Percentiles rank a stretch among this genome's conserved stretches.
Evolutionary conservation across 768 basidiomycete genomes (phyloP).

Genomic region (Leccinum imitatum): DNA sequence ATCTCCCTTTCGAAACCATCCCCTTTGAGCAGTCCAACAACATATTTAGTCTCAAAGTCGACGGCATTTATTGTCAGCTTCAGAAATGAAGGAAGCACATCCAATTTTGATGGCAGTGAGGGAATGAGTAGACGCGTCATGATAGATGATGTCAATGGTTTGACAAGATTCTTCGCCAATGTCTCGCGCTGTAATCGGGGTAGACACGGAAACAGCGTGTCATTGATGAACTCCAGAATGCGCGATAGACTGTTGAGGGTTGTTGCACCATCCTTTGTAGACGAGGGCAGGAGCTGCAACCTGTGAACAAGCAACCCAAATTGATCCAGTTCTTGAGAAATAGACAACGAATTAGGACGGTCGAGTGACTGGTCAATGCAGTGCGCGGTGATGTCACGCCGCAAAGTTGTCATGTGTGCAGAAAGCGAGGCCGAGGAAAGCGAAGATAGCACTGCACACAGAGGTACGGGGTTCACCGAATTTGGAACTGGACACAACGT

Average conservation of each 20-base stretch:
- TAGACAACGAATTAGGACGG: slow-evolving; percentile 47
- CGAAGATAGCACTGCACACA: slow-evolving; percentile 58
- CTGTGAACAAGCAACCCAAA: slow-evolving; percentile 40
- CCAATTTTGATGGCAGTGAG: slow-evolving; percentile 64
- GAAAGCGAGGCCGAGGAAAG: slow-evolving; percentile 55
- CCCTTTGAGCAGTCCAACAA: slow-evolving; percentile 50
- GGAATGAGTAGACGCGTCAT: slow-evolving; percentile 68
- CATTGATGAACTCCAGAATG: slow-evolving; percentile 62
- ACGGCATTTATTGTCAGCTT: slow-evolving; percentile 56
- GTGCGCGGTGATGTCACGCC: slow-evolving; percentile 60
- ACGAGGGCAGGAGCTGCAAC: slow-evolving; percentile 47
- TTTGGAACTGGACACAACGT: slow-evolving; percentile 49
- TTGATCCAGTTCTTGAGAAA: slow-evolving; percentile 35
- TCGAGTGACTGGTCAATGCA: slow-evolving; percentile 60
- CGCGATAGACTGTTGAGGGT: slow-evolving; percentile 54
- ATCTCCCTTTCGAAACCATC: slow-evolving; percentile 52
- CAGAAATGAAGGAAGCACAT: slow-evolving; percentile 61
- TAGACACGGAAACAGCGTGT: slow-evolving; percentile 54
- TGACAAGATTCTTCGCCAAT: slow-evolving; percentile 60
- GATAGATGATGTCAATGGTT: slow-evolving; percentile 57
- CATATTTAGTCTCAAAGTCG: slow-evolving; percentile 59
- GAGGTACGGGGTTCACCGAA: slow-evolving; percentile 48
- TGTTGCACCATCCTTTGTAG: slow-evolving; percentile 37
- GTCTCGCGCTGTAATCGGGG: slow-evolving; percentile 44
- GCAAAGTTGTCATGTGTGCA: slow-evolving; percentile 55